These are phyloP conservation scores for Trichoderma simmonsii DNA, from an alignment of 2,329 filamentous ascomycete genomes.

Conservation along the genomic window DNA sequence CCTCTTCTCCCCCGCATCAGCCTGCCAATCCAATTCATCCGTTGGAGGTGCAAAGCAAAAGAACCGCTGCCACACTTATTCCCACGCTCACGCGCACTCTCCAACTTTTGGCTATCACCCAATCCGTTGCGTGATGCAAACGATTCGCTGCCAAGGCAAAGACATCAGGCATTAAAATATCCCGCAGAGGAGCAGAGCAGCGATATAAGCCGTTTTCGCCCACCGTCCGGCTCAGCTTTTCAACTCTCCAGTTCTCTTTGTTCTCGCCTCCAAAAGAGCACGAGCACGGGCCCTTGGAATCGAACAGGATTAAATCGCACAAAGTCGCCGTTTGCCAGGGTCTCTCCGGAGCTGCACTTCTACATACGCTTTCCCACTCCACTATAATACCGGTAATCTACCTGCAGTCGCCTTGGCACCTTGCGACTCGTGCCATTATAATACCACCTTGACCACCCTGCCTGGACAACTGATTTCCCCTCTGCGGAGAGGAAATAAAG, in stretches of 20 bases:
- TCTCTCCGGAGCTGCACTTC: neutral
- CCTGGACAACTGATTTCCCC: neutral
- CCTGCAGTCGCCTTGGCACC: neutral
- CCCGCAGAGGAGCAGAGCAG: neutral
- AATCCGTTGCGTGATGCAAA: conserved; percentile 15
- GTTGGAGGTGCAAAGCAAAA: neutral
- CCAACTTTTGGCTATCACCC: conserved; percentile 1
- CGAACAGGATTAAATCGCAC: neutral
- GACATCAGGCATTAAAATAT: neutral
- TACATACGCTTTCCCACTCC: conserved; percentile 1
- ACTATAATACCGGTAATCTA: conserved; percentile 6
- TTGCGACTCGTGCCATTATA: conserved; percentile 16
- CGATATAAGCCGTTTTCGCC: neutral
- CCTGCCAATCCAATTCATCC: neutral
- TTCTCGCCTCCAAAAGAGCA: neutral
- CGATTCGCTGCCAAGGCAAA: neutral
- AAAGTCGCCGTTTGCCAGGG: conserved; percentile 1
- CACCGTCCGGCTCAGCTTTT: neutral
- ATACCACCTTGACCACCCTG: conserved; percentile 7
- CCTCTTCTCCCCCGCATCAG: neutral
- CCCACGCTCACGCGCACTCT: conserved; percentile 11
- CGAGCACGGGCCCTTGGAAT: neutral
- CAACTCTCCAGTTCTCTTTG: too few relatives aligned
- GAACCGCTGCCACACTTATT: neutral
- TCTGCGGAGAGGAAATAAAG: conserved; percentile 6